phyloP scores from a whole-genome alignment of 2,329 filamentous ascomycete species.

The Triangularia setosa region DNA sequence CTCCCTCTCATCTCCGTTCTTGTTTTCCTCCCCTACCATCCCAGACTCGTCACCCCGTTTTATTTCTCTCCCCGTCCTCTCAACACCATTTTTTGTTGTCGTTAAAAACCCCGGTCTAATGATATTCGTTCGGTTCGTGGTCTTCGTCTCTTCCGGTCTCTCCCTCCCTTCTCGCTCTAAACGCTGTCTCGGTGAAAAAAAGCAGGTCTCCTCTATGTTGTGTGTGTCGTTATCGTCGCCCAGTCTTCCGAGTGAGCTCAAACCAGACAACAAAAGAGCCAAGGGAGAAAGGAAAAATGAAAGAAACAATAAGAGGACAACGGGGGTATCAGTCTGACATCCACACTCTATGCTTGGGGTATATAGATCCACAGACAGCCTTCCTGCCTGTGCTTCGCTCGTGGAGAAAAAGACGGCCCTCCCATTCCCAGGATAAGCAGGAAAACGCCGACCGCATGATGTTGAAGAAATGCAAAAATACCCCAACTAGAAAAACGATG shows the following conservation, averaged over 20 bases:
- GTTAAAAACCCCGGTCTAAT: background rate
- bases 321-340: conserved; percentile 22
- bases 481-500: conserved; percentile 17
- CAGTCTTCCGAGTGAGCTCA: background rate
- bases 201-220: background rate
- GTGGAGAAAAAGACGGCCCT: conserved; percentile 12
- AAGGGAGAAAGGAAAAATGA: background rate
- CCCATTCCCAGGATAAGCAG: background rate
- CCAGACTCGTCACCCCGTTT: background rate
- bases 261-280: background rate
- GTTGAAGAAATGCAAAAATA: conserved; percentile 20
- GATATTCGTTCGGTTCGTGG: background rate
- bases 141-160: background rate
- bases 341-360: conserved; percentile 22
- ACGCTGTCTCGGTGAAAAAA: background rate
- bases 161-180: background rate
- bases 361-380: conserved; percentile 8
- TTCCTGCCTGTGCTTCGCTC: conserved; percentile 3
- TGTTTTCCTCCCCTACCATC: background rate
- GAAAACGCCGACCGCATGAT: conserved; percentile 17
- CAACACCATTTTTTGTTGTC: background rate
- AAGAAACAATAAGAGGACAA: background rate
- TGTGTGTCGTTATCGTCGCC: background rate
- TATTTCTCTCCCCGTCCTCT: background rate
- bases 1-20: background rate